A percentile compares a stretch with the other conserved stretches of the same genome.
phyloP scores from a whole-genome alignment of 805 yeast species.

The Maudiozyma saulgeensis region DNA sequence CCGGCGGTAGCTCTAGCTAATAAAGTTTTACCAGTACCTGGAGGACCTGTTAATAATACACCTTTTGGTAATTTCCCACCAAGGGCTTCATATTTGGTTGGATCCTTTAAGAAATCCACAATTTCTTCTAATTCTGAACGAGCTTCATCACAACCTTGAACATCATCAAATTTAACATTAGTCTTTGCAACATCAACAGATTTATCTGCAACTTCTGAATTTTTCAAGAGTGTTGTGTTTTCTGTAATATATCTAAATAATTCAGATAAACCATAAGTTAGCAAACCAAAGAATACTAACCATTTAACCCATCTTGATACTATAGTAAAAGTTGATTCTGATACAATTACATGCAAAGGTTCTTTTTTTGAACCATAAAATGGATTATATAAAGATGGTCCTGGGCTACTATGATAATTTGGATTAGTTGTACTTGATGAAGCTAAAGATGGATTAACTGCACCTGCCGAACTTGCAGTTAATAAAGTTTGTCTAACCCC shows the following conservation, averaged over 20 bases:
- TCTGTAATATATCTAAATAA: conserved; percentile 75
- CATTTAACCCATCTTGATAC: conserved; percentile 83
- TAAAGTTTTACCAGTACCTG: conserved; percentile 97
- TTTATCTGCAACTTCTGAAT: conserved; percentile 62
- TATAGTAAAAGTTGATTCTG: conserved; percentile 73
- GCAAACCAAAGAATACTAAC: conserved; percentile 69
- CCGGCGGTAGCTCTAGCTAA: conserved; percentile 98
- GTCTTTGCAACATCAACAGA: conserved; percentile 77
- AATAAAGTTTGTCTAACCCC: conserved; percentile 44
- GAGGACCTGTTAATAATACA: conserved; percentile 93
- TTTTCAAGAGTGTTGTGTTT: conserved; percentile 56
- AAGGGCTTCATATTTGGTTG: conserved; percentile 87
- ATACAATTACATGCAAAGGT: conserved; percentile 88
- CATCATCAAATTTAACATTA: conserved; percentile 83
- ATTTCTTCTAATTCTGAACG: conserved; percentile 94
- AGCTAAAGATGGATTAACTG: conserved; percentile 24
- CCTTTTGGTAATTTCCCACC: conserved; percentile 98
- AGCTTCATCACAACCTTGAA: conserved; percentile 97
- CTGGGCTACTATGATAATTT: conserved; percentile 19
- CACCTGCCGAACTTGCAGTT: conserved; percentile 30
- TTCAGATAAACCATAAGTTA: conserved; percentile 73
- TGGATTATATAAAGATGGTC: conserved; percentile 27
- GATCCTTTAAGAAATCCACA: conserved; percentile 95
- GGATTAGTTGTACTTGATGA: conserved; percentile 18
- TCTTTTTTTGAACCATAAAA: conserved; percentile 56